Percentiles rank a stretch among this genome's conserved stretches.
Conservation (phyloP, 73 alveolate species). For the Tetrahymena elliotti region DNA sequence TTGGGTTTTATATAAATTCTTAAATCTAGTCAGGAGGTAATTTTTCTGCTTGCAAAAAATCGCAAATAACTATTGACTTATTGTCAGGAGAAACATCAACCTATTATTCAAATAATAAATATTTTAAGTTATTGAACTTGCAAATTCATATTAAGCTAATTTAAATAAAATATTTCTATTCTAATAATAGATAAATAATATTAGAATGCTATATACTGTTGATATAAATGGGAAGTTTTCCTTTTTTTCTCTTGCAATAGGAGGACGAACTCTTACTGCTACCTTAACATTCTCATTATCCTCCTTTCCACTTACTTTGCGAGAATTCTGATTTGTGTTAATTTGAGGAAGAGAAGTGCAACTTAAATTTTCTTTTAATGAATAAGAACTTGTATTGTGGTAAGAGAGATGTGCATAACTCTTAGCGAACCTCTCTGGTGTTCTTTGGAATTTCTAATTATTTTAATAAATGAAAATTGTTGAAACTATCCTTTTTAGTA, state of each 20-base stretch:
- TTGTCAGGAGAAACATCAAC: background rate
- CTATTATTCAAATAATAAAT: background rate
- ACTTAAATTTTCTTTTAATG: background rate
- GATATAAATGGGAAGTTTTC: conserved; percentile 52
- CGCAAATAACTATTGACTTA: background rate
- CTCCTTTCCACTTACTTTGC: background rate
- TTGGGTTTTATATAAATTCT: conserved; percentile 60
- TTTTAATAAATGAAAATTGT: background rate
- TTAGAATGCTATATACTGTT: conserved; percentile 28
- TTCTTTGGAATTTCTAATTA: background rate
- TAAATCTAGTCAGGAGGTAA: background rate
- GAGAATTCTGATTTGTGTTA: background rate
- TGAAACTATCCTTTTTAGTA: background rate
- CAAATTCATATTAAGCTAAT: conserved; percentile 53
- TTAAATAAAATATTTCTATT: conserved; percentile 38
- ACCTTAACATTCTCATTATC: conserved; percentile 65
- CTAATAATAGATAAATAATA: conserved; percentile 7
- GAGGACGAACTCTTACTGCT: conserved; percentile 74
- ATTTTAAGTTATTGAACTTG: conserved; percentile 29
- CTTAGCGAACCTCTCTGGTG: background rate
- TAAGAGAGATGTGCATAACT: background rate
- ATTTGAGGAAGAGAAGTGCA: background rate
- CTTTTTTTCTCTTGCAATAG: conserved; percentile 67
- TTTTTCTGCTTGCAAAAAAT: background rate
- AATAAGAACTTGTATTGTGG: background rate